phyloP scores from a whole-genome alignment of 2,329 filamentous ascomycete species.

The Fusarium sublunatum region DNA sequence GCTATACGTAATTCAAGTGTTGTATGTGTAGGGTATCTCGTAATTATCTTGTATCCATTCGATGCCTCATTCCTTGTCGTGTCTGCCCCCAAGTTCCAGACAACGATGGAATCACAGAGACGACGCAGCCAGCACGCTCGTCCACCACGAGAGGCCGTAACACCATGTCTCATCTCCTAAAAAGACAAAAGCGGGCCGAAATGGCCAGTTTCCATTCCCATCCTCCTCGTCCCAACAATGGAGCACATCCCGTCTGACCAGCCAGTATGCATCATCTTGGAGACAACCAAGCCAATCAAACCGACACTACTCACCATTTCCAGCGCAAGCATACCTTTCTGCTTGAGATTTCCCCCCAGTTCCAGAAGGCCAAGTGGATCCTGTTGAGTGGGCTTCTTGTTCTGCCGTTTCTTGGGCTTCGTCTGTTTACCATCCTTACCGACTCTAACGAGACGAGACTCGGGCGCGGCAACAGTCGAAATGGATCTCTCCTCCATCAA shows the following conservation, averaged over 20 bases:
- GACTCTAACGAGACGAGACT: constrained; percentile 39
- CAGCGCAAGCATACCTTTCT: constrained; percentile 73
- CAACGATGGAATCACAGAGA: not conserved
- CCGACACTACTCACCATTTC: constrained; percentile 81
- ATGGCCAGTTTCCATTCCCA: constrained; percentile 38
- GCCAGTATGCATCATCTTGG: constrained; percentile 64
- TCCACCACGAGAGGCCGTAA: not conserved
- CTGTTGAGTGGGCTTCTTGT: constrained; percentile 57
- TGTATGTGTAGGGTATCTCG: constrained; percentile 41
- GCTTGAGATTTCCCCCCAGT: constrained; percentile 73
- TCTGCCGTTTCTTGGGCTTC: constrained; percentile 12
- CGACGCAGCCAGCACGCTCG: not conserved
- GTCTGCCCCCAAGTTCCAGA: not conserved
- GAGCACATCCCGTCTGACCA: constrained; percentile 37
- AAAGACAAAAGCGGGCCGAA: constrained; percentile 40
- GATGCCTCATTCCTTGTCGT: not conserved
- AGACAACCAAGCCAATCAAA: constrained; percentile 76
- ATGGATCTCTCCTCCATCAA: constrained; percentile 37
- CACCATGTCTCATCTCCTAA: constrained; percentile 7
- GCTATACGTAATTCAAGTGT: not conserved
- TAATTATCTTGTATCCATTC: constrained; percentile 18
- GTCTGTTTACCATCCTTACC: constrained; percentile 1
- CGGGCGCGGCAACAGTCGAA: constrained; percentile 9
- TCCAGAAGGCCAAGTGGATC: constrained; percentile 85
- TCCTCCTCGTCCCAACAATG: constrained; percentile 26